These are phyloP conservation scores for Annulohypoxylon stygium DNA, from an alignment of 495 filamentous ascomycete species.

Conservation along the genomic window DNA sequence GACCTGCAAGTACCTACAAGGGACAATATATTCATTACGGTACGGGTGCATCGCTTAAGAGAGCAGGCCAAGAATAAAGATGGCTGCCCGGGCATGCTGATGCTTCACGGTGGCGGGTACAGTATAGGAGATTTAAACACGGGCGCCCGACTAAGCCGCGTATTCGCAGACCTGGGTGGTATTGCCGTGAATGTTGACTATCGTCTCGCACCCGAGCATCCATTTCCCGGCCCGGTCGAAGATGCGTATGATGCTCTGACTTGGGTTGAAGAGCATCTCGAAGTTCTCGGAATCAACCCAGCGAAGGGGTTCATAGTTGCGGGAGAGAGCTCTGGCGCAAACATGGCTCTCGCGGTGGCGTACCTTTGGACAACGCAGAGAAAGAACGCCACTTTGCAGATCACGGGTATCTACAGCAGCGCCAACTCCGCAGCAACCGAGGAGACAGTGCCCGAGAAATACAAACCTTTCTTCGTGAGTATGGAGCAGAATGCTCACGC, in stretches of 20 bases:
- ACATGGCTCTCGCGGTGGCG: slow-evolving; percentile 56
- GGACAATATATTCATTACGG: slow-evolving; percentile 53
- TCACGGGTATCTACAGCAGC: slow-evolving; percentile 59
- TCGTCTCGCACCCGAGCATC: slow-evolving; percentile 61
- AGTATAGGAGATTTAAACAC: slow-evolving; percentile 54
- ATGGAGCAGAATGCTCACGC: slow-evolving; percentile 33
- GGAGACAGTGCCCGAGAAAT: slow-evolving; percentile 39
- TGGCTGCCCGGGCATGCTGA: slow-evolving; percentile 54
- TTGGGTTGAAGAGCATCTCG: slow-evolving; percentile 48
- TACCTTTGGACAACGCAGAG: slow-evolving; percentile 56
- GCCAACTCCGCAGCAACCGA: slow-evolving; percentile 48
- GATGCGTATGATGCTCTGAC: slow-evolving; percentile 65
- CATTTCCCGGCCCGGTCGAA: slow-evolving; percentile 58
- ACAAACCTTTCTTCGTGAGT: slow-evolving; percentile 36
- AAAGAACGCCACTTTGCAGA: slow-evolving; percentile 44
- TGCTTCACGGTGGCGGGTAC: slow-evolving; percentile 61
- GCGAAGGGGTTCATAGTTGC: slow-evolving; percentile 62
- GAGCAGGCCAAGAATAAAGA: not conserved
- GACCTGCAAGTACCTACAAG: slow-evolving; percentile 53
- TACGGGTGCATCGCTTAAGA: slow-evolving; percentile 48
- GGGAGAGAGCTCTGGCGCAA: slow-evolving; percentile 63
- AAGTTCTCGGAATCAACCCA: slow-evolving; percentile 52
- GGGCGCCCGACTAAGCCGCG: slow-evolving; percentile 48
- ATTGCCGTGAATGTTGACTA: slow-evolving; percentile 59
- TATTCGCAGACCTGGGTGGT: slow-evolving; percentile 50